Base-by-base conservation (phyloP, 2,329 filamentous ascomycete genomes). In the Microsporum canis region DNA sequence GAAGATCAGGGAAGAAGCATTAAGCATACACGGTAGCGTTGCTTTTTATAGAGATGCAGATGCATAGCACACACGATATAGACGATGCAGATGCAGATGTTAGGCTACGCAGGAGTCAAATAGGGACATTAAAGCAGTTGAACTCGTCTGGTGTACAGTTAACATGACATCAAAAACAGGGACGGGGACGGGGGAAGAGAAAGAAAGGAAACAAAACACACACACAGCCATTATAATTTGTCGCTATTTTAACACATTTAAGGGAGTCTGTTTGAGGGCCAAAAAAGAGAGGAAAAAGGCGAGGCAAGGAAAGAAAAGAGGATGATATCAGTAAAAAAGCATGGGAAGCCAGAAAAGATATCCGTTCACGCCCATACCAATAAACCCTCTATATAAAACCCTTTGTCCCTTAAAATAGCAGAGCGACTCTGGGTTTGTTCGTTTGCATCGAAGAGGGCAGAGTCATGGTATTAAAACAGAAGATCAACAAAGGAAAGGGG, bases 161-260 rank as follows among this genome's bases (percentile, higher is more conserved):
- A 12, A 47, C 43, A 47, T 47, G n/a, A 47, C 43, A 47, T 8
- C n/a, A 43, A 23, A 12, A 17, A 34, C 49, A 53, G 27, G 31
- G 10, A 53, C 7, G 29, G 49, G 49, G 29, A 17, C 12, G 14
- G 29, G 8, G 29, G 34, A n/a, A 53, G 29, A 53, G 49, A 55
- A 55, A 17, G 12, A 34, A 36, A 57, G 10, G 39, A 43, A 31
- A 36, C 14, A 43, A 27, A 38, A 39, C 14, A 6, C 12, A 31
- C 36, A 33, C 36, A 33, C 10, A 36, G 56, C 39, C 56, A 58
- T 58, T 58, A 43, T 41, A 58, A 31, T 27, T 23, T 41, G 36
- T 29, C 34, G 56, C 56, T 58, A 58, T 41, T 43, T 41, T 58
- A 43, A 58, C 23, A 43, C 23, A 58, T 45, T 23, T 41, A 41